phyloP scores from a whole-genome alignment of 306 rosid genomes.

The Rosa multiflora region DNA sequence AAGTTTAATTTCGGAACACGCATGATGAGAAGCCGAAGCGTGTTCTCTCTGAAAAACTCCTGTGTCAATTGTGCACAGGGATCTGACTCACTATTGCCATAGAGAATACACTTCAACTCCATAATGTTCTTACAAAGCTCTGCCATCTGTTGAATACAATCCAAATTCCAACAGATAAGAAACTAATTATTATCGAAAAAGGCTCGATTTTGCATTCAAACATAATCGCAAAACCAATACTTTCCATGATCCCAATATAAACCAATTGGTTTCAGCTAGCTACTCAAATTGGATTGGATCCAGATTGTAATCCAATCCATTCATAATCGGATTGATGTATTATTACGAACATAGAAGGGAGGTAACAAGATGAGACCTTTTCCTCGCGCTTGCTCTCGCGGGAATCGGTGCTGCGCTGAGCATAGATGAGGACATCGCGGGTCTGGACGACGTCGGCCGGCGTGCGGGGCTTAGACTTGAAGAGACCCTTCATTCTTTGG shows the following conservation, averaged over 20 bases:
- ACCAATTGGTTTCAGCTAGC: not conserved
- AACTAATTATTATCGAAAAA: not conserved
- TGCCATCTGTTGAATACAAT: constrained; percentile 46
- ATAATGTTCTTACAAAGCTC: constrained; percentile 74
- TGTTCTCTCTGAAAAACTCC: constrained; percentile 83
- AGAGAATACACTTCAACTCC: constrained; percentile 85
- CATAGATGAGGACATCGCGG: constrained; percentile 70
- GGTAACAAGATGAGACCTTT: constrained; percentile 43
- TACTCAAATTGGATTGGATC: not conserved
- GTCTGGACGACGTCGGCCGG: constrained; percentile 82
- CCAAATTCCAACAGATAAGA: not conserved
- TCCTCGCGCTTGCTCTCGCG: constrained; percentile 93
- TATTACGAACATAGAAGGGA: too few relatives aligned
- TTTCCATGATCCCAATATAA: not conserved
- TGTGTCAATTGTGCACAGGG: constrained; percentile 92
- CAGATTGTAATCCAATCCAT: not conserved
- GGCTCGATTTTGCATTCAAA: not conserved
- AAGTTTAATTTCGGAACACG: constrained; percentile 87
- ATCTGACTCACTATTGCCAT: constrained; percentile 94
- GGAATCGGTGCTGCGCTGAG: constrained; percentile 48
- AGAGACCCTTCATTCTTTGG: constrained; percentile 76
- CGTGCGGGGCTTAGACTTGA: constrained; percentile 94
- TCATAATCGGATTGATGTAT: not conserved
- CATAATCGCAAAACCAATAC: not conserved
- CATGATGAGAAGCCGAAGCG: constrained; percentile 67